Evolutionary conservation across 495 filamentous ascomycete species (phyloP), one percentile per base, ranked within the genome.

Genomic region (Bombardia bombarda): DNA sequence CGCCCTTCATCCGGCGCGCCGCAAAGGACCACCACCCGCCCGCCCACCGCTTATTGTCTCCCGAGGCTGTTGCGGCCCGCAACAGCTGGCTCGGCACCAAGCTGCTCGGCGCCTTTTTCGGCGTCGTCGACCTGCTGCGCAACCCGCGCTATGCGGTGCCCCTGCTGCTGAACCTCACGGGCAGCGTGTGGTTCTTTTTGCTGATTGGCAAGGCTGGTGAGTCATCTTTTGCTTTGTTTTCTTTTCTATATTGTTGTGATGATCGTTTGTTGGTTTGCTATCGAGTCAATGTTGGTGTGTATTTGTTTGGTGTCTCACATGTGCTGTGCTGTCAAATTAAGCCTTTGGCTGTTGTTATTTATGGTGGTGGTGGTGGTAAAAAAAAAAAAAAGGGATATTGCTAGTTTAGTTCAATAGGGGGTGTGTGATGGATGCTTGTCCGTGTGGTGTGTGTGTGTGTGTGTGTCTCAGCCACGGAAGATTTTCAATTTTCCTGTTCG

Each of bases 111-210:
- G 60, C 78, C 0, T 70, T 81, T 41, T 90, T 83, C 55, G 87
- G 79, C 12, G 83, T 90, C 13, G 49, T 79, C 7, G 92, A 94
- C 60, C 63, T 96, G 52, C 63, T 97, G 9, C 66, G 74, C 34
- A 88, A 84, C 43, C 88, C 88, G 35, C 75, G 75, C 20, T 98
- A 98, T 62, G 83, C 87, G 9, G 57, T 94, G 26, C 90, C 90
- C 20, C 58, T 98, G 52, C 65, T 95, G 38, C 69, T 95, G 21
- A 98, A 98, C 56, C 62, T 96, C 51, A 95, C 92, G 25, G 92
- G 92, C 44, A 94, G 87, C 55, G 74, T 98, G 47, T 98, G 92
- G 92, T 98, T 98, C 55, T 98, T 98, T 56, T 60, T 96, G 51
- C 67, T 98, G 47, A 86, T 98, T 69, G 92, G 92, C 42, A 76